phyloP scores from a whole-genome alignment of 106 monocot genomes.

The Xerophyta viscosa region DNA sequence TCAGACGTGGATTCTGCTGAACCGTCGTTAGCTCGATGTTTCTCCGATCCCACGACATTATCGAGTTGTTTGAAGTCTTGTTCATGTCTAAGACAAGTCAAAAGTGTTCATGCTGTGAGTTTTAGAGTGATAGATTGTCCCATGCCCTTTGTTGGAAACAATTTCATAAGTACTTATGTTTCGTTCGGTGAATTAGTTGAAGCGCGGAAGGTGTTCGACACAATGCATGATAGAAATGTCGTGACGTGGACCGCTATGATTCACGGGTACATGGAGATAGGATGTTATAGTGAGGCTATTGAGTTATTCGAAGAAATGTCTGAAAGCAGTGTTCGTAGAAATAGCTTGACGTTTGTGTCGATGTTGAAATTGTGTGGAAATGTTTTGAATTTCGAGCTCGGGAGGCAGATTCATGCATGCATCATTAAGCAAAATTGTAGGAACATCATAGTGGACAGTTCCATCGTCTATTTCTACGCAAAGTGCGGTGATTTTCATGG shows the following conservation, averaged over 20 bases:
- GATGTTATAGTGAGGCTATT: constrained; percentile 34
- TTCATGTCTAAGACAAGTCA: constrained; percentile 31
- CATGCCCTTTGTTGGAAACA: constrained; percentile 41
- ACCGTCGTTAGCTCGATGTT: neutral
- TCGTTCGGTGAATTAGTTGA: constrained; percentile 26
- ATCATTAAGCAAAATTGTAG: constrained; percentile 51
- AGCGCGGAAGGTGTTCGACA: constrained; percentile 68
- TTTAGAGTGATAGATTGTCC: constrained; percentile 20
- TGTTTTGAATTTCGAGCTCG: constrained; percentile 42
- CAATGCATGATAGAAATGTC: constrained; percentile 45
- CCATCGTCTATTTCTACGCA: constrained; percentile 59
- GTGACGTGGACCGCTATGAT: constrained; percentile 81
- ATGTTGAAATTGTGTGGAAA: constrained; percentile 62
- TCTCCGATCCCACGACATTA: constrained; percentile 16
- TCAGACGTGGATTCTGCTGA: constrained; percentile 1
- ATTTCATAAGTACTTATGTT: constrained; percentile 55
- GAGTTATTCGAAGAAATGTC: constrained; percentile 37
- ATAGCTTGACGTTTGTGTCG: constrained; percentile 72
- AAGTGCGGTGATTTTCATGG: constrained; percentile 38
- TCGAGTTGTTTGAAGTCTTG: constrained; percentile 32
- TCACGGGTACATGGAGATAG: constrained; percentile 42
- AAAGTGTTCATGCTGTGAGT: constrained; percentile 31
- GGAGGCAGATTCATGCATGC: constrained; percentile 64
- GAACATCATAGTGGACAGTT: constrained; percentile 75
- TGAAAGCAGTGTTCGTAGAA: constrained; percentile 22